These are phyloP conservation scores for Pythium aphanidermatum DNA, from an alignment of 352 stramenopile species.

Conservation along the genomic window DNA sequence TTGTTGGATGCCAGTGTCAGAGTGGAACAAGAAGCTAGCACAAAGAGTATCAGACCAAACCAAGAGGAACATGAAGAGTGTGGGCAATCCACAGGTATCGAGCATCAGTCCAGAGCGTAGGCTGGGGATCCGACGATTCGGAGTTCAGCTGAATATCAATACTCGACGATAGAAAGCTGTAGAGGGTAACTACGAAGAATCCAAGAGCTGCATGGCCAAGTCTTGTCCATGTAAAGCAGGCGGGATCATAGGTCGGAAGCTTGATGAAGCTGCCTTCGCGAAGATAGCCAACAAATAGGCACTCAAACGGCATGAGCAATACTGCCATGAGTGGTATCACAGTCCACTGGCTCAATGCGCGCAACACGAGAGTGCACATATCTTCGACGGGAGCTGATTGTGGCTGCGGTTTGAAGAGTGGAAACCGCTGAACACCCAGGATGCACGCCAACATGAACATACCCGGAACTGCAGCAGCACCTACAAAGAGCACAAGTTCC, in stretches of 20 bases:
- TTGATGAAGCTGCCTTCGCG: slow-evolving; percentile 9
- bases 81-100: slow-evolving; percentile 34
- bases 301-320: slow-evolving; percentile 51
- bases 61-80: slow-evolving; percentile 36
- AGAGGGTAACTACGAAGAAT: slow-evolving; percentile 20
- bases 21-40: not conserved
- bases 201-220: slow-evolving; percentile 25
- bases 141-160: slow-evolving; percentile 58
- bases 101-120: slow-evolving; percentile 56
- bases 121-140: slow-evolving; percentile 37
- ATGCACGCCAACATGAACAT: slow-evolving; percentile 24
- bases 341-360: slow-evolving; percentile 51
- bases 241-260: slow-evolving; percentile 20
- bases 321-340: slow-evolving; percentile 40
- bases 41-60: slow-evolving; percentile 29
- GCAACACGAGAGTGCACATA: slow-evolving; percentile 36
- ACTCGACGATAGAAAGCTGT: slow-evolving; percentile 24
- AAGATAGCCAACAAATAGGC: slow-evolving; percentile 39
- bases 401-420: slow-evolving; percentile 61
- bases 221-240: slow-evolving; percentile 34
- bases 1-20: not conserved
- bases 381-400: slow-evolving; percentile 37
- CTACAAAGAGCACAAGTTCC: slow-evolving; percentile 30
- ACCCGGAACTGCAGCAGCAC: slow-evolving; percentile 31
- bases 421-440: slow-evolving; percentile 41